Base-by-base conservation (phyloP, 495 filamentous ascomycete species). In the Lindgomyces ingoldianus region DNA sequence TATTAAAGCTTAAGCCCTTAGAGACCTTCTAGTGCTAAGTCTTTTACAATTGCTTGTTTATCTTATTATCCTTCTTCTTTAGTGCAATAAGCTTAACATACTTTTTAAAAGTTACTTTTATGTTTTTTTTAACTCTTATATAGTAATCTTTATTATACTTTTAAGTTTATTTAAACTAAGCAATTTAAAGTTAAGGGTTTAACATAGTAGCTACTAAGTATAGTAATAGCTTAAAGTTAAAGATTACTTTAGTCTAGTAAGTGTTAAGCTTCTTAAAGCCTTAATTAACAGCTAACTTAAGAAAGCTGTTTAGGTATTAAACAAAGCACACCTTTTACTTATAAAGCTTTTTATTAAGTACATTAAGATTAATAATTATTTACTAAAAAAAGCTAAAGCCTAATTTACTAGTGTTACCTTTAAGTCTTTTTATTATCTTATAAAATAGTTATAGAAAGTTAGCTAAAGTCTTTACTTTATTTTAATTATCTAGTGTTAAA, bases 181-280 rank as follows among this genome's bases (percentile, higher is more conserved):
- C 9, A 49, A 49, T 11, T 11, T 49, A 49, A 49, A 49, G 19
- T 9, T 49, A 49, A 22, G 19, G 46, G 19, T 9, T 22, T 49
- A 49, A 12, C 21, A 49, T 49, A 49, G 19, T 49, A 49, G 36
- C 36, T 42, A 42, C 36, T 49, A 49, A 49, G 46, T 49, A 49
- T 11, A 49, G 21, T 10, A 22, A 49, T 49, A 49, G 46, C 46
- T 49, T 42, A 42, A 22, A 19, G 9, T 49, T 49, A 49, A 49
- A 12, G 19, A 49, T 49, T 12, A 49, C 19, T 49, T 49, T 49
- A 49, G 46, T 12, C 11, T 12, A 49, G 19, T 49, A 49, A 19
- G 19, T 12, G 9, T 49, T 22, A 12, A 49, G 46, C 46, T 49
- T 49, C 19, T 12, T 49, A 49, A 49, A 22, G 46, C 46, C 19